A percentile compares a stretch with the other conserved stretches of the same genome.
These are phyloP conservation scores for Trametes cubensis DNA, from an alignment of 768 basidiomycete genomes.

Conservation along the genomic window DNA sequence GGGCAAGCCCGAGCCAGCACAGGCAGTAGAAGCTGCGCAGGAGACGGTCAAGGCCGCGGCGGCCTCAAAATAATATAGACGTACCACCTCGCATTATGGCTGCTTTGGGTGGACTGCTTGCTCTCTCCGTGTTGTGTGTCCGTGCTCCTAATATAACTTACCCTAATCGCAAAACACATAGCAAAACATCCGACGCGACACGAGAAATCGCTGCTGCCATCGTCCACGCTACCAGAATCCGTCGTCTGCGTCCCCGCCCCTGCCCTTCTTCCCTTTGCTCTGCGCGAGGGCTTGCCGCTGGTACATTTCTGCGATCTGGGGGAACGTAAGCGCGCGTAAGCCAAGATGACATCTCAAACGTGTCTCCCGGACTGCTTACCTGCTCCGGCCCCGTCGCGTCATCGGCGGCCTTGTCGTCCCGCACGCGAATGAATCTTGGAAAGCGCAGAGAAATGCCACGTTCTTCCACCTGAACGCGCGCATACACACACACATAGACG, in stretches of 20 bases:
- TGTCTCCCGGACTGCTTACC: conserved; percentile 44
- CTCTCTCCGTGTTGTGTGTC: conserved; percentile 3
- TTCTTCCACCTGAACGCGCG: conserved; percentile 64
- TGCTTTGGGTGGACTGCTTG: background rate
- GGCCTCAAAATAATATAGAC: conserved; percentile 26
- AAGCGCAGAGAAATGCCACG: conserved; percentile 95
- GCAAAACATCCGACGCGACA: background rate
- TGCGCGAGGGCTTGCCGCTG: conserved; percentile 84
- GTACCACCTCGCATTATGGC: background rate
- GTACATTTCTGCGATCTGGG: conserved; percentile 92
- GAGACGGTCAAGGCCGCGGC: conserved; percentile 42
- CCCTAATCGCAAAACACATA: conserved; percentile 13
- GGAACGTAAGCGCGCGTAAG: conserved; percentile 13
- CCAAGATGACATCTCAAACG: conserved; percentile 11
- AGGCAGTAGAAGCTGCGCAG: conserved; percentile 50
- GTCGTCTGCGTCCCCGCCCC: conserved; percentile 67
- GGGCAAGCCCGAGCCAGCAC: conserved; percentile 32
- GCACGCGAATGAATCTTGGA: conserved; percentile 88
- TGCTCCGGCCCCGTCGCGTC: conserved; percentile 94
- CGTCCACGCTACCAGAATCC: conserved; percentile 64
- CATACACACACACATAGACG: conserved; percentile 5
- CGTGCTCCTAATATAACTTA: conserved; percentile 10
- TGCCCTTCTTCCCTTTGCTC: conserved; percentile 69
- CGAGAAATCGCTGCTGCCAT: background rate
- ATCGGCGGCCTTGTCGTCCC: conserved; percentile 92